Conservation (phyloP, 768 basidiomycete genomes). For the Mycena indigotica region DNA sequence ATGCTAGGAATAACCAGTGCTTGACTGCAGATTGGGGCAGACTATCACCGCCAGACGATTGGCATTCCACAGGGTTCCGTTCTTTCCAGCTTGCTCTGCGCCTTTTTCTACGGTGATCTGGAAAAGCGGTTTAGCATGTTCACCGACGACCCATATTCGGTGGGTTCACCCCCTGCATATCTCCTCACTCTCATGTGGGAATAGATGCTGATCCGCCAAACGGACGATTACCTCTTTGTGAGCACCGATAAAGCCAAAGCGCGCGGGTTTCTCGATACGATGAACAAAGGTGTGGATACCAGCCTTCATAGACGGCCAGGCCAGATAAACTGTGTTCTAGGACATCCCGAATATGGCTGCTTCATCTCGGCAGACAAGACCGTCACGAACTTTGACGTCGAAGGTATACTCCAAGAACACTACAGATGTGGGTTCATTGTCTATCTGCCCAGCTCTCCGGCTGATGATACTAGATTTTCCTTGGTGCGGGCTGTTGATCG, state of each 20-base stretch:
- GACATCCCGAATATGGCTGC: constrained; percentile 94
- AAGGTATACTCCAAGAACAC: constrained; percentile 24
- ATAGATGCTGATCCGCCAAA: constrained; percentile 78
- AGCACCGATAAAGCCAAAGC: constrained; percentile 69
- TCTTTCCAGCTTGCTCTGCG: constrained; percentile 91
- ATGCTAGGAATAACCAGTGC: neutral
- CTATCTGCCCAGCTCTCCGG: no score
- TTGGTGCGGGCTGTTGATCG: constrained; percentile 89
- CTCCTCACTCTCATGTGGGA: neutral
- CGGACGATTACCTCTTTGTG: constrained; percentile 95
- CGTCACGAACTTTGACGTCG: constrained; percentile 79
- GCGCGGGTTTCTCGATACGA: constrained; percentile 65
- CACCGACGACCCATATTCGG: constrained; percentile 59
- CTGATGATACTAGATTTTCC: constrained; percentile 64
- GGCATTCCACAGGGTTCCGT: constrained; percentile 98
- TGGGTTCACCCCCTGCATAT: constrained; percentile 39
- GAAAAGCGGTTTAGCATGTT: constrained; percentile 63
- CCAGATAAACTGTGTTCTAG: constrained; percentile 35
- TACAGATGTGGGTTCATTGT: constrained; percentile 17
- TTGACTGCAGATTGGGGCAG: constrained; percentile 67
- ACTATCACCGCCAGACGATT: constrained; percentile 83
- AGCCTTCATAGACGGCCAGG: no score
- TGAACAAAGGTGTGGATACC: constrained; percentile 74
- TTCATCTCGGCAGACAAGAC: constrained; percentile 90
- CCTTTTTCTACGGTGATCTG: constrained; percentile 92